phyloP scores from a whole-genome alignment of 495 filamentous ascomycete species.

The Achaetomiella virescens region DNA sequence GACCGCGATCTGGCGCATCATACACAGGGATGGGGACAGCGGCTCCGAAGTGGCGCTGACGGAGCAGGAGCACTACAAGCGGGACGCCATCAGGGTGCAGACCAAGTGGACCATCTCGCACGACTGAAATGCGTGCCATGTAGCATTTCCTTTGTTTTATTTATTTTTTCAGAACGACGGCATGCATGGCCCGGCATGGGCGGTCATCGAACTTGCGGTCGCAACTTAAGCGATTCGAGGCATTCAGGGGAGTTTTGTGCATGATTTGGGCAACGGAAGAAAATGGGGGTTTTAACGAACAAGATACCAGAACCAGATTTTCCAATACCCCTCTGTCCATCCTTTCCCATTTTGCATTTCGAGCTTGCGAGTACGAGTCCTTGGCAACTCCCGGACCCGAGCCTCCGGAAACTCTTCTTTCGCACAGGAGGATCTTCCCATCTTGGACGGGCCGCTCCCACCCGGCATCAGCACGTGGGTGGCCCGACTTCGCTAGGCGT shows the following conservation, averaged over 20 bases:
- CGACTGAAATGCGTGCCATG: neutral
- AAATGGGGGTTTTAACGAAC: neutral
- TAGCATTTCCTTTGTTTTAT: neutral
- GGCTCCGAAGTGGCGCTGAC: slow-evolving; percentile 16
- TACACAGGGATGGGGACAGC: slow-evolving; percentile 6
- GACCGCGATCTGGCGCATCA: neutral
- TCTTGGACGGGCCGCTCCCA: too few species aligned
- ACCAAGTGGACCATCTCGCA: slow-evolving; percentile 20
- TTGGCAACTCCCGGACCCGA: too few species aligned
- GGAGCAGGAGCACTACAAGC: neutral
- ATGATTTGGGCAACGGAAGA: neutral
- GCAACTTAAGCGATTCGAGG: too few species aligned
- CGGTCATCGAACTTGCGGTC: too few species aligned
- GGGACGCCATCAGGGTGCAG: slow-evolving; percentile 16
- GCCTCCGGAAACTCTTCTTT: too few species aligned
- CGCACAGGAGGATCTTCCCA: too few species aligned
- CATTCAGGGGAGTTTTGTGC: too few species aligned
- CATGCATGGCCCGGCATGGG: too few species aligned
- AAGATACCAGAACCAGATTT: neutral
- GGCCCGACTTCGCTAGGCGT: too few species aligned
- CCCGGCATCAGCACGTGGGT: too few species aligned
- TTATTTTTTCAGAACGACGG: neutral
- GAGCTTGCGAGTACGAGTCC: too few species aligned
- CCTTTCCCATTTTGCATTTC: too few species aligned
- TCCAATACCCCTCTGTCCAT: neutral